These are phyloP conservation scores for Gardenia jasminoides DNA, from an alignment of 257 asterid species.

Conservation along the genomic window DNA sequence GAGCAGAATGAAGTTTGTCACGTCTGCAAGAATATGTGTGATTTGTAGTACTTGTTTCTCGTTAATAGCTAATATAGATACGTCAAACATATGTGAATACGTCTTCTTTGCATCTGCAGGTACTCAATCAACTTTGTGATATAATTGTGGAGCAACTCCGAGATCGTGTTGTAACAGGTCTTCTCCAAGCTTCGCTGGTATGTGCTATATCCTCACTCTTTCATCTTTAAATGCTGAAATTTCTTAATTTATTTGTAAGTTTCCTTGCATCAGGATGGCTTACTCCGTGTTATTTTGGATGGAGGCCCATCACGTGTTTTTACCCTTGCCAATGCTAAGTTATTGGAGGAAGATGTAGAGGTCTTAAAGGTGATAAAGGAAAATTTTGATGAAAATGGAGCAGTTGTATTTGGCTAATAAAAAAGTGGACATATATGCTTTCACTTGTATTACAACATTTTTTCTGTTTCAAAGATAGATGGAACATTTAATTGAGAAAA, in stretches of 20 bases:
- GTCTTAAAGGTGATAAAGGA: conserved; percentile 62
- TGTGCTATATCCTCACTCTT: neutral
- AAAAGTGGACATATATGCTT: neutral
- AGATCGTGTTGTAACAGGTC: conserved; percentile 94
- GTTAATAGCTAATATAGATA: neutral
- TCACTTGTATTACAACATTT: neutral
- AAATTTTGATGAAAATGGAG: conserved; percentile 1
- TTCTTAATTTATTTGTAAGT: conserved; percentile 18
- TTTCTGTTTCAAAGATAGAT: neutral
- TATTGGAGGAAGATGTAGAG: conserved; percentile 86
- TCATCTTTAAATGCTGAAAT: neutral
- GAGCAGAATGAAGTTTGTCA: neutral
- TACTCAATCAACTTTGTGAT: conserved; percentile 83
- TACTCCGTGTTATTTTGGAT: conserved; percentile 78
- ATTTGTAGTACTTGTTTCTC: neutral
- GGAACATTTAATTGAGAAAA: neutral
- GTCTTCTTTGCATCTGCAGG: conserved; percentile 46
- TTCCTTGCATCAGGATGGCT: conserved; percentile 63
- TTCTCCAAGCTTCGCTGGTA: conserved; percentile 96
- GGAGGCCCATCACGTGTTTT: conserved; percentile 89
- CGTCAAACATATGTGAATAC: neutral
- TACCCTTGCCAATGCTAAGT: conserved; percentile 69
- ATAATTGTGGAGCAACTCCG: conserved; percentile 87
- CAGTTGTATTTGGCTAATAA: neutral
- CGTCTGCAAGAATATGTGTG: neutral